Evolutionary conservation across 306 rosid genomes (phyloP).

Genomic region (Lathyrus oleraceus): DNA sequence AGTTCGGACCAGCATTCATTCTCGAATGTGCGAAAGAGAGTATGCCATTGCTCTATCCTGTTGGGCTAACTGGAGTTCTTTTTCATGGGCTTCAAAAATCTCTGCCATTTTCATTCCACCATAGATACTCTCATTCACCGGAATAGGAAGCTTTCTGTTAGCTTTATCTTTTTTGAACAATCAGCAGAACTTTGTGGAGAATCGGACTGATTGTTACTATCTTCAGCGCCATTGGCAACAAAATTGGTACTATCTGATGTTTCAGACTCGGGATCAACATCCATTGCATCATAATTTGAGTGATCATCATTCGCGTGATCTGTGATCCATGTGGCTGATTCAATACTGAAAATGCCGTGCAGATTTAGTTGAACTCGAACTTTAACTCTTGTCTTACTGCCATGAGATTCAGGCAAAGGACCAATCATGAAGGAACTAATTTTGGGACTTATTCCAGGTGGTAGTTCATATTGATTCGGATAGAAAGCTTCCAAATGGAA

Average conservation of each 20-base stretch:
- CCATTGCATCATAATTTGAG: slow-evolving; percentile 60
- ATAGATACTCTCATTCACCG: slow-evolving; percentile 62
- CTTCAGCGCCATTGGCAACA: slow-evolving; percentile 57
- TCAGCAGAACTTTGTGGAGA: slow-evolving; percentile 54
- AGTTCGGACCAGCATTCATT: slow-evolving; percentile 58
- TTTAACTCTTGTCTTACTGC: no score
- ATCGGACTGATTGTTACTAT: slow-evolving; percentile 38
- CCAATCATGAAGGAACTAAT: no score
- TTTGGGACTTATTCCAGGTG: no score
- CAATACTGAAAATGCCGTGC: no score
- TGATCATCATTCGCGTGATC: slow-evolving; percentile 47
- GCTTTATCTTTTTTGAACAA: slow-evolving; percentile 49
- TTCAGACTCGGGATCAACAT: slow-evolving; percentile 52
- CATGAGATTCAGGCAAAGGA: no score
- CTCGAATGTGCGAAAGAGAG: no score
- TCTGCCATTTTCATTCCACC: slow-evolving; percentile 81
- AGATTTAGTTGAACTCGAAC: no score
- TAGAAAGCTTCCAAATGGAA: no score
- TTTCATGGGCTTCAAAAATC: slow-evolving; percentile 67
- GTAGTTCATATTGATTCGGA: no score
- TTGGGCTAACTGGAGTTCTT: slow-evolving; percentile 70
- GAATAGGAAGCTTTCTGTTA: slow-evolving; percentile 58
- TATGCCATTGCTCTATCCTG: slow-evolving; percentile 81
- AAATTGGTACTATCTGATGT: background rate
- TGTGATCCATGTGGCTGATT: no score